Conservation (phyloP, 192 early-diverging fungal genomes). For the Backusella sp. region DNA sequence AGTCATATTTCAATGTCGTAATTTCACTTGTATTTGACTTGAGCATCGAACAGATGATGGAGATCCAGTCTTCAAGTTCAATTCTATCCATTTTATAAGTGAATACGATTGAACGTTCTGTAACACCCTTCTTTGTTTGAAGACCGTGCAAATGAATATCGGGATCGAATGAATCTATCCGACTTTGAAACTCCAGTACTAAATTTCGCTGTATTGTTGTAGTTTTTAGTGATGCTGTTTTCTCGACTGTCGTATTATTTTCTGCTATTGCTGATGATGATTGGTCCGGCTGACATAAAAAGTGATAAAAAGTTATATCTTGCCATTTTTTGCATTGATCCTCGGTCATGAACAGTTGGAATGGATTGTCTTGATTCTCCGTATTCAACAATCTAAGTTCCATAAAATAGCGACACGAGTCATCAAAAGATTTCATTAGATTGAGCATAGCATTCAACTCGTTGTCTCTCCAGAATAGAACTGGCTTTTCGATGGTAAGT, state of each 20-base stretch:
- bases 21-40: neutral
- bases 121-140: neutral
- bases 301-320: neutral
- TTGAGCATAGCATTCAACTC: constrained; percentile 1
- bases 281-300: neutral
- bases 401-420: neutral
- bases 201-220: neutral
- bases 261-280: neutral
- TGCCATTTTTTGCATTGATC: neutral
- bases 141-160: neutral
- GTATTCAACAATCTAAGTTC: neutral
- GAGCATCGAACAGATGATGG: neutral
- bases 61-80: neutral
- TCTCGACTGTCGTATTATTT: neutral
- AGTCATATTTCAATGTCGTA: neutral
- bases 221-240: neutral
- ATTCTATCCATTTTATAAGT: constrained; percentile 5
- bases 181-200: constrained; percentile 1
- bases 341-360: neutral
- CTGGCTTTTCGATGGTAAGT: neutral
- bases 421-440: neutral
- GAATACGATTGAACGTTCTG: neutral
- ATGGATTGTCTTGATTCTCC: neutral
- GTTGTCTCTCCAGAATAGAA: neutral
- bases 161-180: constrained; percentile 1